Evolutionary conservation across 1,284 basidiomycete genomes (phyloP).

Genomic region (Cutaneotrichosporon dermatis): DNA sequence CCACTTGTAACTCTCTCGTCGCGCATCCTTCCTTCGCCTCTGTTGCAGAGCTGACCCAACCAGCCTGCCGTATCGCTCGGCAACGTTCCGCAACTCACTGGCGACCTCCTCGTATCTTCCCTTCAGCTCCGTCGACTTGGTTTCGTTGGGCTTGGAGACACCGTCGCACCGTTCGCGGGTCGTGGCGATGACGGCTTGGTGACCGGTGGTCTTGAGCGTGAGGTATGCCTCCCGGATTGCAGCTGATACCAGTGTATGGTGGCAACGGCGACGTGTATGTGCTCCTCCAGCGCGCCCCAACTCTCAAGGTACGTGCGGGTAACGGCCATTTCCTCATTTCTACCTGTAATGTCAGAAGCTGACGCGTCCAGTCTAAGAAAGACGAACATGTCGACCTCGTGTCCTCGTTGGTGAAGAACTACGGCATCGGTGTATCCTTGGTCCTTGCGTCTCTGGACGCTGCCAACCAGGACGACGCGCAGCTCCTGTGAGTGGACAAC

Average conservation of each 20-base stretch:
- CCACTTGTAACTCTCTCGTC: not conserved
- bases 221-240: constrained; percentile 27
- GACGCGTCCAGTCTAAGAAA: constrained; percentile 57
- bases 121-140: constrained; percentile 60
- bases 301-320: constrained; percentile 57
- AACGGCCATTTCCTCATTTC: not conserved
- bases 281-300: constrained; percentile 62
- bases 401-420: constrained; percentile 55
- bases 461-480: constrained; percentile 65
- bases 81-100: constrained; percentile 70
- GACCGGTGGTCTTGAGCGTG: constrained; percentile 69
- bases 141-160: constrained; percentile 56
- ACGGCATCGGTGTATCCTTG: constrained; percentile 55
- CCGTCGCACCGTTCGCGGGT: constrained; percentile 65
- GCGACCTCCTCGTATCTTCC: constrained; percentile 65
- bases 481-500: constrained; percentile 60
- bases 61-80: constrained; percentile 75
- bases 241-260: constrained; percentile 15
- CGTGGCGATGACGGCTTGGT: constrained; percentile 60
- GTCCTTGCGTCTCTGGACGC: constrained; percentile 70
- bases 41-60: constrained; percentile 64
- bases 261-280: constrained; percentile 7
- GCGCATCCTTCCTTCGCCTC: not conserved
- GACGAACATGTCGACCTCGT: constrained; percentile 61
- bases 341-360: constrained; percentile 6